A percentile compares a stretch with the other conserved stretches of the same genome.
Evolutionary conservation across 169 alveolate species (phyloP).

Genomic region (Eimeria nieschulzi): DNA sequence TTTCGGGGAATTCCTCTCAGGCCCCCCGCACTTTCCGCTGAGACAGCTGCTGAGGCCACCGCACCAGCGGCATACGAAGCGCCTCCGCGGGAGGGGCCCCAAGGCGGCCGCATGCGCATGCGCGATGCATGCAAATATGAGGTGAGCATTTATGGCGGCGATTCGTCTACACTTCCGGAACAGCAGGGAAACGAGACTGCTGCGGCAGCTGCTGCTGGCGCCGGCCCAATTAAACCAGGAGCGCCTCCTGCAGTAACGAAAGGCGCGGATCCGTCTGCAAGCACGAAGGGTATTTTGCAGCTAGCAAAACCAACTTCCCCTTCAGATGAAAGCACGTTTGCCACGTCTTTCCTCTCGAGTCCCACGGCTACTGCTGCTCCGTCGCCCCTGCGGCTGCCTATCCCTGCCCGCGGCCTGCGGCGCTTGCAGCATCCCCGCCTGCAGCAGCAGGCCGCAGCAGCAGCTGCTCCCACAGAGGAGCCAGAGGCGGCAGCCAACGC

Average conservation of each 20-base stretch:
- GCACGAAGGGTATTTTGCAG: constrained; percentile 4
- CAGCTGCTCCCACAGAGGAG: neutral
- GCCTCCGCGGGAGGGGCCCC: constrained; percentile 6
- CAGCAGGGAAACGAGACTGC: neutral
- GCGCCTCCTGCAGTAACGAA: neutral
- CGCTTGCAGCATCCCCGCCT: constrained; percentile 51
- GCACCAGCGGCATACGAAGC: neutral
- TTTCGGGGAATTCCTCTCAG: neutral
- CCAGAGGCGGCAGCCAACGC: neutral
- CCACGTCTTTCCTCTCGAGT: constrained; percentile 23
- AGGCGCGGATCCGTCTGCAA: neutral
- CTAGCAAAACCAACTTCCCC: neutral
- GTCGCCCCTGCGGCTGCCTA: constrained; percentile 35
- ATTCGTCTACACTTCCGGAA: neutral
- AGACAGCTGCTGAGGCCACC: constrained; percentile 3
- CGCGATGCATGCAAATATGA: too few species aligned
- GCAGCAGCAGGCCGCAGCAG: constrained; percentile 17
- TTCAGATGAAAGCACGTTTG: neutral
- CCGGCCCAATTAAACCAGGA: neutral
- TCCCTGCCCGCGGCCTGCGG: constrained; percentile 42
- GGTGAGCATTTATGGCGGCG: too few species aligned
- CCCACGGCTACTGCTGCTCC: neutral
- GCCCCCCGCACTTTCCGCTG: neutral
- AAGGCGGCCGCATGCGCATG: neutral
- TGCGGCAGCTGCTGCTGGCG: constrained; percentile 5